Conservation (phyloP, 208 protist genomes). For the Naegleria gruberi region DNA sequence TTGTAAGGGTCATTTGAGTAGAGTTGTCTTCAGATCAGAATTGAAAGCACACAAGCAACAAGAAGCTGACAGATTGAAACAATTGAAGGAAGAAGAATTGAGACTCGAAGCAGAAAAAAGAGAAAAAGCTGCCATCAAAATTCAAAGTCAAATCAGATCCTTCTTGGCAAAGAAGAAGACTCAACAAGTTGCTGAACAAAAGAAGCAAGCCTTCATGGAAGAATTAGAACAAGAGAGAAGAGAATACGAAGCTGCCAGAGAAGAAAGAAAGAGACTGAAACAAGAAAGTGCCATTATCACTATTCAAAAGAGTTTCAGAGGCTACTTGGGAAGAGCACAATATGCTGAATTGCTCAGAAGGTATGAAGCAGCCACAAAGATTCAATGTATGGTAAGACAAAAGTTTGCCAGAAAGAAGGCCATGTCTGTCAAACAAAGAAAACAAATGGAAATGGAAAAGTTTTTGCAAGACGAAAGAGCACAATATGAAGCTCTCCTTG, state of each 20-base stretch:
- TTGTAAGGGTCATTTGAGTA: no score
- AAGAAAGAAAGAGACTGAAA: background rate
- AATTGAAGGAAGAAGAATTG: background rate
- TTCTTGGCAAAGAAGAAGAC: background rate
- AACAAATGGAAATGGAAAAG: background rate
- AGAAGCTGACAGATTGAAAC: background rate
- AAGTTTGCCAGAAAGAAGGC: background rate
- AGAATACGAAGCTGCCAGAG: background rate
- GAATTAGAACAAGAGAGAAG: background rate
- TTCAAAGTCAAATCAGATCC: background rate
- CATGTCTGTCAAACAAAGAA: background rate
- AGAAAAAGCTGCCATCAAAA: background rate
- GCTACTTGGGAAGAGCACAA: background rate
- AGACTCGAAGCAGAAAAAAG: background rate
- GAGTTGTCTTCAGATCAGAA: no score
- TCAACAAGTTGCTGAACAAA: background rate
- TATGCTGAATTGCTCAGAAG: background rate
- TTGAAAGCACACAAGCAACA: no score
- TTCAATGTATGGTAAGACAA: background rate
- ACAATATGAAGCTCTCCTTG: background rate
- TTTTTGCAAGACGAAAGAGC: background rate
- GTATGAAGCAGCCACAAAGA: background rate
- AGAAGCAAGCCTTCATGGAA: background rate
- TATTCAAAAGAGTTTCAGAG: background rate
- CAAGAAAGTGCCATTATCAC: background rate